These are phyloP conservation scores for Drechslera avenae DNA, from an alignment of 2,329 filamentous ascomycete genomes.

Conservation along the genomic window DNA sequence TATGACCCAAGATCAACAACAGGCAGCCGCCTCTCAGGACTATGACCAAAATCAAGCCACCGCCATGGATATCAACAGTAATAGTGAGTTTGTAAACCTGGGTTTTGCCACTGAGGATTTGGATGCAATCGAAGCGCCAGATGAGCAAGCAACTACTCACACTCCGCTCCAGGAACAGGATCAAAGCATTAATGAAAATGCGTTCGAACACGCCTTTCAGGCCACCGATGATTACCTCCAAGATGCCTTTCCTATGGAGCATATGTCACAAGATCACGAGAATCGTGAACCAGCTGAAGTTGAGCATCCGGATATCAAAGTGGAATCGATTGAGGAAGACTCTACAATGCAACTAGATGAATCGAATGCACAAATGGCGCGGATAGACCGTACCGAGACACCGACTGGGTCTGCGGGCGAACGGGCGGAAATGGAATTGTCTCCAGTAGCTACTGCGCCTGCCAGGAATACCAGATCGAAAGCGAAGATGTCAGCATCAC, in stretches of 20 bases:
- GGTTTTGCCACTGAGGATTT: conserved; percentile 9
- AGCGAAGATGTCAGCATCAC: conserved; percentile 31
- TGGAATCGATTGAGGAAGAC: conserved; percentile 40
- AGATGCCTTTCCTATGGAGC: conserved; percentile 7
- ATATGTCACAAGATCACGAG: conserved; percentile 1
- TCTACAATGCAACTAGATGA: conserved; percentile 12
- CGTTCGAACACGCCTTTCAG: conserved; percentile 11
- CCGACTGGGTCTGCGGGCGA: conserved; percentile 11
- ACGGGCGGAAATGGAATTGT: conserved; percentile 26
- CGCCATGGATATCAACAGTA: conserved; percentile 3
- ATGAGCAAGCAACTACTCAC: conserved; percentile 8
- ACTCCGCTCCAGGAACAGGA: conserved; percentile 6
- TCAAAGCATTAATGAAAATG: not conserved
- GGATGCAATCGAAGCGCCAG: not conserved
- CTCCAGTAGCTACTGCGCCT: conserved; percentile 32
- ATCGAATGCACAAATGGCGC: not conserved
- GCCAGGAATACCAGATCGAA: conserved; percentile 43
- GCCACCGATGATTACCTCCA: conserved; percentile 13
- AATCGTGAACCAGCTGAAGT: conserved; percentile 3
- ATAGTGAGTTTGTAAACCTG: conserved; percentile 19
- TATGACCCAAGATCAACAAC: not conserved
- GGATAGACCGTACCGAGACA: not conserved
- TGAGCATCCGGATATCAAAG: conserved; percentile 29
- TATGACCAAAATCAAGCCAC: conserved; percentile 1
- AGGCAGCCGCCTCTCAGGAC: not conserved